Base-by-base conservation (phyloP, 192 early-diverging fungal species). In the Martensiomyces pterosporus region DNA sequence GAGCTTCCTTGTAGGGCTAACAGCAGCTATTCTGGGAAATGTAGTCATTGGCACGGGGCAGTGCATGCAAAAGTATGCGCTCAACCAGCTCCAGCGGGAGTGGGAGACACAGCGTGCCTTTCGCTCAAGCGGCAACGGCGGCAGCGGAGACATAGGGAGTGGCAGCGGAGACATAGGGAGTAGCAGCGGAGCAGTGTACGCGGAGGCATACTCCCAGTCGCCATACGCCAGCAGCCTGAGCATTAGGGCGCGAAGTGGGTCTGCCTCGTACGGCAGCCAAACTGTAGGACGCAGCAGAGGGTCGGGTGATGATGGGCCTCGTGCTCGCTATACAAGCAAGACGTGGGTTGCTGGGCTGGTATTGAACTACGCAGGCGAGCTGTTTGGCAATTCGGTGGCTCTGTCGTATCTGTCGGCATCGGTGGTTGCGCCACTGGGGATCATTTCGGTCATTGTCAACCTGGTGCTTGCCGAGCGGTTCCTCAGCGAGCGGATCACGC, bases 1-100 rank as follows among this genome's bases (percentile, higher is more conserved):
- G 56, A 46, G 57, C 46, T 67, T 56, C 33, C n/a, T 75, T 18
- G 42, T 68, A 14, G 72, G 72, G 25, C 49, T 75, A 14, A 19
- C 43, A 1, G 72, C 72, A 19, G 64, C 72, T 8, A 17, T 75
- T 12, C 35, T 53, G 44, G 72, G 72, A 38, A 75, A 75, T 22
- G 55, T 67, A 34, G 72, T 75, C 4, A 75, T 75, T 47, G 72
- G 72, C 36, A 43, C 57, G 8, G 72, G 65, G 13, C 72, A 75
- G 43, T 75, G 72, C 43, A 16, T 75, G 53, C 72, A 75, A 49
- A 75, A 75, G 39, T 57, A 60, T 39, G 72, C 60, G 38, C 50
- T 75, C 25, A 75, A 67, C 25, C 21, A 17, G 34, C 57, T 75
- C 39, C 54, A 67, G 52, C 56, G 55, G 46, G 58, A 65, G 41